Conservation (phyloP, 139 green algal species). For the Tetradesmus lagerheimii region DNA sequence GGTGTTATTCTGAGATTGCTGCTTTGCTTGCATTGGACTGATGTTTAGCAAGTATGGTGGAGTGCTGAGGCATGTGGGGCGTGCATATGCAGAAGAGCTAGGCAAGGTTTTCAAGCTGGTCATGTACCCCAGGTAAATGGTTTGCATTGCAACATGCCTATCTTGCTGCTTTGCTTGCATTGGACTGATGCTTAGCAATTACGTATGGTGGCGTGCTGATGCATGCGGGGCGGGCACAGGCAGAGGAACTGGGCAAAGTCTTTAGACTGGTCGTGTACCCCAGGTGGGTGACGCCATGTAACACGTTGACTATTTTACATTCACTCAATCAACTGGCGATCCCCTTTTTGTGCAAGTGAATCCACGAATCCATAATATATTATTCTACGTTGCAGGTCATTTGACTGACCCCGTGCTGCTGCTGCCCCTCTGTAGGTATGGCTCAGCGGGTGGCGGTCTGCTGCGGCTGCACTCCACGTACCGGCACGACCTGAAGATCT, state of each 20-base stretch:
- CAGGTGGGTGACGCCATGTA: too few species aligned
- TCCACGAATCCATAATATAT: too few species aligned
- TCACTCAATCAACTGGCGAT: too few species aligned
- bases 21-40: too few species aligned
- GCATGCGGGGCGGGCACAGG: constrained; percentile 87
- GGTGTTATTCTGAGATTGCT: too few species aligned
- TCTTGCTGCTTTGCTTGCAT: too few species aligned
- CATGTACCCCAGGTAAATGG: constrained; percentile 93
- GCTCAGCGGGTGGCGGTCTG: constrained; percentile 76
- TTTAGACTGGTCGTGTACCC: constrained; percentile 93
- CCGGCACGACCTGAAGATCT: constrained; percentile 99
- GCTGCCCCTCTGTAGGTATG: constrained; percentile 40
- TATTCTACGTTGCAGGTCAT: too few species aligned
- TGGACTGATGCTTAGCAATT: too few species aligned
- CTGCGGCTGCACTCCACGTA: constrained; percentile 98
- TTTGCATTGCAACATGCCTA: too few species aligned
- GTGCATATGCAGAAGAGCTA: constrained; percentile 91
- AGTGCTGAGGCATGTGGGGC: constrained; percentile 84
- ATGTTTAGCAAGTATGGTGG: not conserved
- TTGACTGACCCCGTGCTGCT: not conserved
- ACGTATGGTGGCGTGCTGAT: constrained; percentile 67
- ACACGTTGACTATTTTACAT: too few species aligned
- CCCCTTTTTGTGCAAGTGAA: too few species aligned
- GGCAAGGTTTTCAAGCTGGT: constrained; percentile 90
- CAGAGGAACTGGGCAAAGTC: constrained; percentile 89